Percentiles rank a stretch among this genome's conserved stretches.
phyloP scores from a whole-genome alignment of 345 rosid species.

The Bruguiera gymnorhiza region DNA sequence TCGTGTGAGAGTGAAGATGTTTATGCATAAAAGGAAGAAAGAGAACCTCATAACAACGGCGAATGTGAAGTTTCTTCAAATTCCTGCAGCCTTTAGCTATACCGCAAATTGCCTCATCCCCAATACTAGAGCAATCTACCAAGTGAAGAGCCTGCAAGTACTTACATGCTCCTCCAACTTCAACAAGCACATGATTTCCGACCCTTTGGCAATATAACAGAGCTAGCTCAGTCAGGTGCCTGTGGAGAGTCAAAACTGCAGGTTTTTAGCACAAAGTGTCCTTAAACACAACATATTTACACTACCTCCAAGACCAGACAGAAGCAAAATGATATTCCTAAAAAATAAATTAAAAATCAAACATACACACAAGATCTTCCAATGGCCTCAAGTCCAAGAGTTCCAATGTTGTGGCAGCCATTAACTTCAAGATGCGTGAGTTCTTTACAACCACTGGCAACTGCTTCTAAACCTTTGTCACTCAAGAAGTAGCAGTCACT shows the following conservation, averaged over 20 bases:
- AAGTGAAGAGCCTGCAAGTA: conserved; percentile 74
- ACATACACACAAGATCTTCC: conserved; percentile 79
- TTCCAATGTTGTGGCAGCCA: conserved; percentile 91
- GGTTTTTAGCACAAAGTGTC: conserved; percentile 4
- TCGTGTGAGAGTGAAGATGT: no score
- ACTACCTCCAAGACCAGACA: neutral
- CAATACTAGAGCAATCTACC: conserved; percentile 81
- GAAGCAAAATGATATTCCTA: neutral
- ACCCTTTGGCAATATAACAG: conserved; percentile 84
- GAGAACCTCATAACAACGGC: conserved; percentile 82
- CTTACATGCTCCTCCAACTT: conserved; percentile 79
- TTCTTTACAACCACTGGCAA: conserved; percentile 72
- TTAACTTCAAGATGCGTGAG: conserved; percentile 82
- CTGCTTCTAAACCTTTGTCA: conserved; percentile 74
- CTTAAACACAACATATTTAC: neutral
- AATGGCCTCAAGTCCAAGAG: conserved; percentile 69
- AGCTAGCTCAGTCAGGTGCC: conserved; percentile 74
- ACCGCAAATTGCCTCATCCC: conserved; percentile 69
- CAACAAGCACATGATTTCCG: conserved; percentile 59
- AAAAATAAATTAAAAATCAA: conserved; percentile 5
- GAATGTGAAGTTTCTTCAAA: conserved; percentile 83
- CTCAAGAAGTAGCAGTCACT: conserved; percentile 78
- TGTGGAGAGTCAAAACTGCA: conserved; percentile 35
- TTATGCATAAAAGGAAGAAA: conserved; percentile 8
- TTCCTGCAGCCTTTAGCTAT: conserved; percentile 82